Evolutionary conservation across 495 filamentous ascomycete species (phyloP).

Genomic region (Penicillium flavigenum): DNA sequence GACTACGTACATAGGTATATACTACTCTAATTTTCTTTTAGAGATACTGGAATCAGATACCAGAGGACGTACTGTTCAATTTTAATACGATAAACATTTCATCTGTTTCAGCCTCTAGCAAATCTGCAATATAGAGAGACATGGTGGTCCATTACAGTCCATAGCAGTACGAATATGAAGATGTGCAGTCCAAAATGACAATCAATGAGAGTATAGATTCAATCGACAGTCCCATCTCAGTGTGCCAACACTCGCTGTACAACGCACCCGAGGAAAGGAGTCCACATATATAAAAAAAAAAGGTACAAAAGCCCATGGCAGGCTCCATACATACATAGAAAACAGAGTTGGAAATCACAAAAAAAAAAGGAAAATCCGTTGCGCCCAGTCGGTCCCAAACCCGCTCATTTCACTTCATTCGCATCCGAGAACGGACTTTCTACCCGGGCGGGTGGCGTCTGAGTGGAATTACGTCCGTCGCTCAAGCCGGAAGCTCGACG

Average conservation of each 20-base stretch:
- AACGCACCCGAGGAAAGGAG: slow-evolving; percentile 15
- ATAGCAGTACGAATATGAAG: not conserved
- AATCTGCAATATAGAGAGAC: not conserved
- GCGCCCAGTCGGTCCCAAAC: slow-evolving; percentile 4
- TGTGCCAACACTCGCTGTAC: slow-evolving; percentile 31
- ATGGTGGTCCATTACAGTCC: not conserved
- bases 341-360: slow-evolving; percentile 14
- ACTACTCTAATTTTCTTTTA: no score
- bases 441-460: slow-evolving; percentile 32
- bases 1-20: no score
- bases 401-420: slow-evolving; percentile 59
- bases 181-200: not conserved
- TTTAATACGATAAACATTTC: no score
- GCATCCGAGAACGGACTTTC: slow-evolving; percentile 49
- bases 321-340: slow-evolving; percentile 31
- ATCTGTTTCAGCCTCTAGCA: not conserved
- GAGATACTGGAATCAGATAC: no score
- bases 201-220: slow-evolving; percentile 16
- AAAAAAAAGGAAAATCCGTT: slow-evolving; percentile 3
- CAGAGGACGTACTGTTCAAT: no score
- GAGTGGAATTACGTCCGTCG: slow-evolving; percentile 27
- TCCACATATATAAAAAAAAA: slow-evolving; percentile 13
- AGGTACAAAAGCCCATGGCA: slow-evolving; percentile 17
- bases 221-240: slow-evolving; percentile 18
- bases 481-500: slow-evolving; percentile 21